Conservation (phyloP, 352 stramenopile species). For the Globisporangium middletonii region DNA sequence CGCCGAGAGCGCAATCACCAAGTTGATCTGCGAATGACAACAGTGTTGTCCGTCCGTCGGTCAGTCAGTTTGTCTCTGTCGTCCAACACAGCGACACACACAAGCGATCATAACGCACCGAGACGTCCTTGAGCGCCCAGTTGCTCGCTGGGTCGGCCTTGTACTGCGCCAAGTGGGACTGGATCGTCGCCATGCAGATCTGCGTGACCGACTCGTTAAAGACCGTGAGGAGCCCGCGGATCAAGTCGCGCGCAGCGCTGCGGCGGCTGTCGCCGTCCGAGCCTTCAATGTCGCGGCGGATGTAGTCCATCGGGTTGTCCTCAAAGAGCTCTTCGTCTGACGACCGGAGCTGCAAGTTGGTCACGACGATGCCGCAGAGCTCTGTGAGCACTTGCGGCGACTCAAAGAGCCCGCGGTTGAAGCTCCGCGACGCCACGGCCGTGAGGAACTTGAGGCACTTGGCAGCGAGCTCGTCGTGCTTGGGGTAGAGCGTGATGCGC, state of each 20-base stretch:
- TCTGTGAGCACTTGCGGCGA: constrained; percentile 73
- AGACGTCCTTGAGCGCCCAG: constrained; percentile 95
- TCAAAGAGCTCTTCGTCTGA: constrained; percentile 97
- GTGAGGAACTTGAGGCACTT: constrained; percentile 97
- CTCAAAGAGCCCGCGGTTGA: constrained; percentile 90
- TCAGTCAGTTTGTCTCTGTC: not conserved
- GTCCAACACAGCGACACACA: not conserved
- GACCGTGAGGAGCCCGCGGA: constrained; percentile 92
- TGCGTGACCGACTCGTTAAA: constrained; percentile 92
- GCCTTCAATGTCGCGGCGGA: constrained; percentile 97
- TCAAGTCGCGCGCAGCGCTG: constrained; percentile 92
- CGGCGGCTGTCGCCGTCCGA: constrained; percentile 95
- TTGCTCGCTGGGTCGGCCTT: constrained; percentile 73
- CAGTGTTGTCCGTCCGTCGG: not conserved
- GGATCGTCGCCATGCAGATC: constrained; percentile 92
- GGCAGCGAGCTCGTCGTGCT: constrained; percentile 95
- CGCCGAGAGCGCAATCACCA: constrained; percentile 95
- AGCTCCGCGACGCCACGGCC: constrained; percentile 91
- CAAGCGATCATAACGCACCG: constrained; percentile 49
- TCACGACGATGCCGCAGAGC: constrained; percentile 97
- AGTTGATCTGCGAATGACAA: constrained; percentile 55
- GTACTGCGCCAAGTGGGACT: constrained; percentile 91
- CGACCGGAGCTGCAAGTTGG: constrained; percentile 96
- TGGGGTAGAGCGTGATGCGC: constrained; percentile 71
- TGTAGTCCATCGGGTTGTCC: constrained; percentile 98